phyloP scores from a whole-genome alignment of 2,329 filamentous ascomycete species.

The Acrocalymma vagum region DNA sequence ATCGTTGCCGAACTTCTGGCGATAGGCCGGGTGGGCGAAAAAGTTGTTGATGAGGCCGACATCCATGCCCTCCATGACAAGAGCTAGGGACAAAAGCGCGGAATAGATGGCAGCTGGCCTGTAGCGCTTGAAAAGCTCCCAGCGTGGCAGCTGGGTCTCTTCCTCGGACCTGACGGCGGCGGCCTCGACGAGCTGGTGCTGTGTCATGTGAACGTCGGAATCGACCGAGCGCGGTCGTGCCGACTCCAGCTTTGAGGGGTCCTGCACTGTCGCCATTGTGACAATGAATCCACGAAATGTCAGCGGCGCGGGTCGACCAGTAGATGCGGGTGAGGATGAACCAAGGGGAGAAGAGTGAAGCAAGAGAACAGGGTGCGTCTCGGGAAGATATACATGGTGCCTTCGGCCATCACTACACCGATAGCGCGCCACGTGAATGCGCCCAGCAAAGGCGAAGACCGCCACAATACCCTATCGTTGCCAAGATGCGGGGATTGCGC shows the following conservation, averaged over 20 bases:
- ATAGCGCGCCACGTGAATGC: slow-evolving; percentile 1
- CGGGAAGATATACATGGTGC: slow-evolving; percentile 12
- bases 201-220: slow-evolving; percentile 13
- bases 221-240: slow-evolving; percentile 10
- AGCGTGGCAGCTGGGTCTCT: slow-evolving; percentile 17
- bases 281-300: slow-evolving; percentile 4
- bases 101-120: slow-evolving; percentile 74
- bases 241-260: slow-evolving; percentile 11
- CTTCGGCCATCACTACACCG: slow-evolving; percentile 15
- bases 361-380: slow-evolving; percentile 8
- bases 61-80: slow-evolving; percentile 89
- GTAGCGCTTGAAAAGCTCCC: slow-evolving; percentile 23
- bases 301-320: not conserved
- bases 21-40: slow-evolving; percentile 58
- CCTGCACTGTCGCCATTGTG: slow-evolving; percentile 18
- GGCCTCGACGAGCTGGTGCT: slow-evolving; percentile 23
- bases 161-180: slow-evolving; percentile 15
- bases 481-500: too few relatives aligned
- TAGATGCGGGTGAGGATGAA: slow-evolving; percentile 9
- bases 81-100: slow-evolving; percentile 81
- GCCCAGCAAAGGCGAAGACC: not conserved
- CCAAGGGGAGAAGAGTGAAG: not conserved
- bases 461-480: too few relatives aligned
- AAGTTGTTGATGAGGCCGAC: slow-evolving; percentile 81
- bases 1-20: slow-evolving; percentile 44